These are phyloP conservation scores for Dactylonectria macrodidyma DNA, from an alignment of 2,329 filamentous ascomycete species.

Conservation along the genomic window DNA sequence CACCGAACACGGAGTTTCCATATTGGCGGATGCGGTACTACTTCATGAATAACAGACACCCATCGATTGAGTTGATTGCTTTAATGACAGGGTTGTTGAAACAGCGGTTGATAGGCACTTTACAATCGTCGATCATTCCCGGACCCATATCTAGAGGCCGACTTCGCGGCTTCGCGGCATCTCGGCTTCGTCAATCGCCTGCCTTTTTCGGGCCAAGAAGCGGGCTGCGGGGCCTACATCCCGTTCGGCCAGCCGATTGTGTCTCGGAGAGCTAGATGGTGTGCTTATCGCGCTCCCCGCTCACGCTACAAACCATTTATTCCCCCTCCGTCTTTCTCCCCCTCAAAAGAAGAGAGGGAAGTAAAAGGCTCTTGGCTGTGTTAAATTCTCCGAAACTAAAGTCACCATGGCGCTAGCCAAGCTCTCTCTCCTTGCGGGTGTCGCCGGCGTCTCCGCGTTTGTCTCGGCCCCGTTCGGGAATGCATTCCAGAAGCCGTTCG, in stretches of 20 bases:
- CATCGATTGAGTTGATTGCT: too few relatives aligned
- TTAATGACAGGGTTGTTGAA: background rate
- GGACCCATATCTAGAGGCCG: conserved; percentile 29
- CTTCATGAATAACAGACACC: background rate
- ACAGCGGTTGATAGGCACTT: background rate
- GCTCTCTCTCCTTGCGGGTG: conserved; percentile 38
- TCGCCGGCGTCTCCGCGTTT: conserved; percentile 33
- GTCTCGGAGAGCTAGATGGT: conserved; percentile 7
- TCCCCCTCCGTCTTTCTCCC: conserved; percentile 1
- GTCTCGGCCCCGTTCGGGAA: conserved; percentile 28
- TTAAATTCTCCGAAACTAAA: background rate
- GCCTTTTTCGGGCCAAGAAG: conserved; percentile 18
- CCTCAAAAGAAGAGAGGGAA: background rate
- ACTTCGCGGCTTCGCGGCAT: background rate
- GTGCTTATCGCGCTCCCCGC: conserved; percentile 19
- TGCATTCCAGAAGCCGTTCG: conserved; percentile 39
- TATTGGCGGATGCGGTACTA: too few relatives aligned
- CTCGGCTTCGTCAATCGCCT: conserved; percentile 20
- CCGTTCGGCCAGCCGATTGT: conserved; percentile 8
- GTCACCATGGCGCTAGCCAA: conserved; percentile 38
- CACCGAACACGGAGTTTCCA: too few relatives aligned
- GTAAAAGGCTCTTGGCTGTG: background rate
- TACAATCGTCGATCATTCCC: conserved; percentile 4
- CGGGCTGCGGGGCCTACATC: conserved; percentile 13
- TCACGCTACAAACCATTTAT: conserved; percentile 15